Evolutionary conservation across 2,329 filamentous ascomycete species (phyloP), one percentile per base, ranked within the genome.

Genomic region (Trichoderma semiorbis): DNA sequence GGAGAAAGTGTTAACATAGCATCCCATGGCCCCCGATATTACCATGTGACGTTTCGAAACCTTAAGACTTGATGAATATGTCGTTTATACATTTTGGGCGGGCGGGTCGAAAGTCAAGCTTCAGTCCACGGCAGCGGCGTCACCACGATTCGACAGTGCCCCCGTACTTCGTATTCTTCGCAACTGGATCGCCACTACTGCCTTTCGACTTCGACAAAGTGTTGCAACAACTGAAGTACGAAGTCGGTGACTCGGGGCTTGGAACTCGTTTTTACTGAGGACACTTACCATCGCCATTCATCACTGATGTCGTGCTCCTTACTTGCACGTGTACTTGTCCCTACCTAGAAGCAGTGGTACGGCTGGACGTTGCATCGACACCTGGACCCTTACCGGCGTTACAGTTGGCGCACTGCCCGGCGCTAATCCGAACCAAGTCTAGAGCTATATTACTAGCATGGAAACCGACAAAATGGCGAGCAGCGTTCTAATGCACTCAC

Each of bases 401-500:
- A 34, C 57, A 36, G 57, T n/a, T 68, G 55, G 57, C 66, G 66
- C 66, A 58, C 57, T 53, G 66, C 57, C 66, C 39, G 57, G 55
- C 55, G 28, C 66, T 50, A 62, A 28, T 28, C 55, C 28, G 18
- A 6, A 53, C 55, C 8, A 3, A 21, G 66, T 16, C 8, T 32
- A 68, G 26, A 60, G 24, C 10, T 12, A n/a, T 34, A 26, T 47
- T 43, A 21, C 50, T 67, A 43, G 64, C 50, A 58, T 67, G 18
- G 14, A 68, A 68, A 68, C 34, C 50, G 64, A 34, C 36, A 57
- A 28, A 67, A n/a, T 60, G 65, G 65, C 65, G 65, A 60, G 53
- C 65, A 60, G n/a, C 30, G 14, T 58, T 8, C 65, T 60, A 47
- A 68, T 68, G 65, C 65, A 68, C 55, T 68, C 55, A 68, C 65